A percentile compares a stretch with the other conserved stretches of the same genome.
Evolutionary conservation across 192 early-diverging fungal genomes (phyloP).

Genomic region (Backusella mclennaniae): DNA sequence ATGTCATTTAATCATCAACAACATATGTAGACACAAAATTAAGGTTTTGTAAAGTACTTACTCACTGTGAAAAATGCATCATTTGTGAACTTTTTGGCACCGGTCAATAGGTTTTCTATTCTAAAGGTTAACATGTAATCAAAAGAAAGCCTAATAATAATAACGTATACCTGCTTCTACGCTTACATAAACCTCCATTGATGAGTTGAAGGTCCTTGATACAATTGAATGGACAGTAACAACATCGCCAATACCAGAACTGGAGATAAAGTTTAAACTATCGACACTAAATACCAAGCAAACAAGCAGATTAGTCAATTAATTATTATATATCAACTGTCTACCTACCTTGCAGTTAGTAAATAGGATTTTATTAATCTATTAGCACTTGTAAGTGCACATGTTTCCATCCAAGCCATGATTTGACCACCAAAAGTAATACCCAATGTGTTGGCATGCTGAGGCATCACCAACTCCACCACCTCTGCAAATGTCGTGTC

Average conservation of each 20-base stretch:
- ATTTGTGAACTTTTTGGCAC: conserved; percentile 56
- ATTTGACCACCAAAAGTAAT: conserved; percentile 76
- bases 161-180: conserved; percentile 43
- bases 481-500: conserved; percentile 56
- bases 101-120: conserved; percentile 51
- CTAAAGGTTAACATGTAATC: neutral
- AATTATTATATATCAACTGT: neutral
- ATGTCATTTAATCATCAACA: neutral
- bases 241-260: conserved; percentile 53
- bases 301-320: neutral
- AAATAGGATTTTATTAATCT: conserved; percentile 52
- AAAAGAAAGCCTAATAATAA: neutral
- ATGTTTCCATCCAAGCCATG: conserved; percentile 71
- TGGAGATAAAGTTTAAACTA: conserved; percentile 52
- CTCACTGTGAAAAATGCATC: conserved; percentile 60
- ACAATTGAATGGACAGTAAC: conserved; percentile 55
- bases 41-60: neutral
- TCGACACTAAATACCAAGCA: conserved; percentile 44
- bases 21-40: neutral
- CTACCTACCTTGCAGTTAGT: conserved; percentile 54
- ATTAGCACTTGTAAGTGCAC: conserved; percentile 57
- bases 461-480: conserved; percentile 67
- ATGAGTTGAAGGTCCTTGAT: conserved; percentile 51
- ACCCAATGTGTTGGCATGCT: conserved; percentile 64
- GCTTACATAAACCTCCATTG: conserved; percentile 56